A percentile compares a stretch with the other conserved stretches of the same genome.
Conservation (phyloP, 331 rosid species). For the Malus hybrid region DNA sequence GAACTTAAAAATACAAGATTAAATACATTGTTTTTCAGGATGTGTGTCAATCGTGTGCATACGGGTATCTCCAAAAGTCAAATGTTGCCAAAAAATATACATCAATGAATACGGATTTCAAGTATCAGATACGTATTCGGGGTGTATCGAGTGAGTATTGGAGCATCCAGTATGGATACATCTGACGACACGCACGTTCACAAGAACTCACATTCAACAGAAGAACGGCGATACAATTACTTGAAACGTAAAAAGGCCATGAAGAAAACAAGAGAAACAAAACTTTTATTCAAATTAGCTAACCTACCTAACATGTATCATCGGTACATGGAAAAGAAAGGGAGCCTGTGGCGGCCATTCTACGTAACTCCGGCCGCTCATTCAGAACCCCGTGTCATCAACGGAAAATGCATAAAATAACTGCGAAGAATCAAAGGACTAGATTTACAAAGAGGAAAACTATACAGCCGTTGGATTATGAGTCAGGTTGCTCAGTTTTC, state of each 20-base stretch:
- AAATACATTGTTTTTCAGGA: no score
- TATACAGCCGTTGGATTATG: conserved; percentile 15
- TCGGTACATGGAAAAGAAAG: conserved; percentile 6
- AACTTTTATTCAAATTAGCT: not conserved
- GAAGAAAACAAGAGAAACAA: not conserved
- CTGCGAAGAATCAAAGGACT: conserved; percentile 3
- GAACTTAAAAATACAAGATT: no score
- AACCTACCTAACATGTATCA: not conserved
- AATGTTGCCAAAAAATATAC: no score
- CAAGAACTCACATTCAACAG: not conserved
- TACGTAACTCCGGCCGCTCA: conserved; percentile 54
- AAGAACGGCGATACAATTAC: not conserved
- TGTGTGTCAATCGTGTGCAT: no score
- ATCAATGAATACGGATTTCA: no score
- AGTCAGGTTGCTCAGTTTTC: conserved; percentile 74
- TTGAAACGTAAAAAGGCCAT: not conserved
- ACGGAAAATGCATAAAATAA: conserved; percentile 13
- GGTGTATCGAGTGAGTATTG: no score
- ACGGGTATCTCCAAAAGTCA: no score
- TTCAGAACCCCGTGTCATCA: conserved; percentile 41
- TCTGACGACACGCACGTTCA: no score
- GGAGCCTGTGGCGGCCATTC: conserved; percentile 63
- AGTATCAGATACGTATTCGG: no score
- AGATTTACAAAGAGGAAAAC: conserved; percentile 37
- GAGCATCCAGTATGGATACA: no score